phyloP scores from a whole-genome alignment of 2,329 filamentous ascomycete species.

The Alternaria viburni region DNA sequence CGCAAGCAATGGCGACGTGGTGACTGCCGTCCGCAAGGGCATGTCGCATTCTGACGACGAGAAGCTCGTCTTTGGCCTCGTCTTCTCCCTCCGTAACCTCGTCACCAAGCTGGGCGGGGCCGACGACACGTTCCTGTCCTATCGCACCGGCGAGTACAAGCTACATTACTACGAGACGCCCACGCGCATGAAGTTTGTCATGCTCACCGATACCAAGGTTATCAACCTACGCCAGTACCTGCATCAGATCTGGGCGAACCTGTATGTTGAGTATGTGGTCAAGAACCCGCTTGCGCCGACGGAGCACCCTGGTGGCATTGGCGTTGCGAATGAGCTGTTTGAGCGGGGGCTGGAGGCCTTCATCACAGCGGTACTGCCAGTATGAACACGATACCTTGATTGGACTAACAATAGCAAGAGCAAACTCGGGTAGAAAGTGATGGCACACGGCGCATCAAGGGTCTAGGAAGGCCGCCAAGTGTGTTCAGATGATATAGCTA shows the following conservation, averaged over 20 bases:
- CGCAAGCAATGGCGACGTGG: conserved; percentile 51
- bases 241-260: conserved; percentile 97
- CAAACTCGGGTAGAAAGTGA: neutral
- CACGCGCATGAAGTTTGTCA: conserved; percentile 92
- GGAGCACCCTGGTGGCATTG: conserved; percentile 66
- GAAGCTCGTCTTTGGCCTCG: conserved; percentile 95
- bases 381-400: conserved; percentile 20
- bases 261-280: conserved; percentile 91
- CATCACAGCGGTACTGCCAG: conserved; percentile 58
- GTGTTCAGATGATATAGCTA: neutral
- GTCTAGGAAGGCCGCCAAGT: neutral
- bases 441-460: neutral
- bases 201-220: conserved; percentile 89
- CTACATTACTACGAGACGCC: conserved; percentile 99
- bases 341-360: conserved; percentile 76
- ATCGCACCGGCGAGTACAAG: conserved; percentile 93
- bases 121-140: conserved; percentile 91
- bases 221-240: conserved; percentile 91
- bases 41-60: conserved; percentile 78
- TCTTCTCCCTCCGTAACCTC: conserved; percentile 97
- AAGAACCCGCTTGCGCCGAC: conserved; percentile 68
- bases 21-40: conserved; percentile 42
- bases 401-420: neutral
- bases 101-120: conserved; percentile 91
- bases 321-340: conserved; percentile 70